Percentiles rank a stretch among this genome's conserved stretches.
Evolutionary conservation across 2,329 filamentous ascomycete species (phyloP).

Genomic region (Polychaeton citri): DNA sequence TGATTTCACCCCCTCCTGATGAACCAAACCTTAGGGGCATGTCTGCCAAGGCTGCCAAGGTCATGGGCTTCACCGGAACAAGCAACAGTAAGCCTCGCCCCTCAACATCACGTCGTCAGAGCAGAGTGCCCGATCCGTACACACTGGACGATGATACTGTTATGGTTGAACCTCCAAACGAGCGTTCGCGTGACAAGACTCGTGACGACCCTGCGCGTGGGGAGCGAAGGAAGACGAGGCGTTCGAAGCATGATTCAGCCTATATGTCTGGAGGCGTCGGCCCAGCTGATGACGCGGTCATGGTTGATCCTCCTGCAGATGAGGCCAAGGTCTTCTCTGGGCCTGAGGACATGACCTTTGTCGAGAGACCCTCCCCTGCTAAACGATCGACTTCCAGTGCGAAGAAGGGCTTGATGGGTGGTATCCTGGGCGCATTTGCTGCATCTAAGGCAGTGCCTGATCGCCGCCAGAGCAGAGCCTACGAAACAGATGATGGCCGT

Average conservation of each 20-base stretch:
- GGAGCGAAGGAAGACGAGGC: constrained; percentile 20
- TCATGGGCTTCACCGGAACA: constrained; percentile 44
- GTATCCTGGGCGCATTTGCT: constrained; percentile 32
- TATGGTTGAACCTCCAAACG: constrained; percentile 38
- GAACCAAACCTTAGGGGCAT: constrained; percentile 25
- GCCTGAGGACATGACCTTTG: constrained; percentile 38
- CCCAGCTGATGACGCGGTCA: constrained; percentile 28
- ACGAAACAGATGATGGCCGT: constrained; percentile 21
- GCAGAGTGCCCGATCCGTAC: constrained; percentile 43
- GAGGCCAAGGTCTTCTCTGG: constrained; percentile 31
- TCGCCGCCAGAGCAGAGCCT: constrained; percentile 15
- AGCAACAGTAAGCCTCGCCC: not conserved
- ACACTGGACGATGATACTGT: constrained; percentile 48
- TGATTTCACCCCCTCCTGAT: constrained; percentile 62
- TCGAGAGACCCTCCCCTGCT: constrained; percentile 38
- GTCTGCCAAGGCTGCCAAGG: constrained; percentile 63
- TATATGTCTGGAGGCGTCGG: constrained; percentile 22
- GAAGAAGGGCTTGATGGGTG: constrained; percentile 45
- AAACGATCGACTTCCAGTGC: constrained; percentile 50
- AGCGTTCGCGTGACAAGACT: constrained; percentile 22
- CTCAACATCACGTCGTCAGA: constrained; percentile 30
- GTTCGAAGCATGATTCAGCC: constrained; percentile 27
- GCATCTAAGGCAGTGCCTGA: constrained; percentile 13
- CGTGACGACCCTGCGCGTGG: constrained; percentile 14
- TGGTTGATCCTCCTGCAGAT: constrained; percentile 24